Evolutionary conservation across 495 filamentous ascomycete genomes (phyloP).

Genomic region (Durotheca rogersii): DNA sequence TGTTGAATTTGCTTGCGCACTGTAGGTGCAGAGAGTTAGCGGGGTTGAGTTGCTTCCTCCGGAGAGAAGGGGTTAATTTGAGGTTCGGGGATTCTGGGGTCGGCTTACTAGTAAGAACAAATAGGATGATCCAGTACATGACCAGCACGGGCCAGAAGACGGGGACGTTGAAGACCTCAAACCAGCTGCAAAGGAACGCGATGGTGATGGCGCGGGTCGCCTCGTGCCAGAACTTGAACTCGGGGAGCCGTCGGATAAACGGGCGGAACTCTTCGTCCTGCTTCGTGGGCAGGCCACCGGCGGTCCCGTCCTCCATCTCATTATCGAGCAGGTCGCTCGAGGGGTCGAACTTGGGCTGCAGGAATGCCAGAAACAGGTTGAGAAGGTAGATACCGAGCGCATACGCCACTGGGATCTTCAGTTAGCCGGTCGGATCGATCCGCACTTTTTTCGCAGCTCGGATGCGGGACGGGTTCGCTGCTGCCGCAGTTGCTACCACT

Average conservation of each 20-base stretch:
- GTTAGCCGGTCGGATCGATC: conserved; percentile 24
- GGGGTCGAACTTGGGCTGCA: conserved; percentile 98
- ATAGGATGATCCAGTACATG: conserved; percentile 97
- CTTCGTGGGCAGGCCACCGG: conserved; percentile 80
- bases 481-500: no score
- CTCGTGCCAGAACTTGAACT: conserved; percentile 99
- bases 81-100: neutral
- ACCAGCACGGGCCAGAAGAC: conserved; percentile 99
- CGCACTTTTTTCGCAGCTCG: neutral
- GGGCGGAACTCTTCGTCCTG: conserved; percentile 96
- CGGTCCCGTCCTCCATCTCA: conserved; percentile 89
- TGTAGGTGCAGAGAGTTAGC: conserved; percentile 45
- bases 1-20: conserved; percentile 99
- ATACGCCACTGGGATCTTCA: conserved; percentile 75
- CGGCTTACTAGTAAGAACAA: conserved; percentile 84
- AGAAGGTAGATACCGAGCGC: conserved; percentile 98
- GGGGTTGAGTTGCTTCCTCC: conserved; percentile 1
- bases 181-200: conserved; percentile 87
- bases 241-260: conserved; percentile 91
- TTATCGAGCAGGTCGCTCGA: conserved; percentile 88
- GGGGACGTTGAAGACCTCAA: conserved; percentile 88
- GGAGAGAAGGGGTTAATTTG: no score
- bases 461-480: no score
- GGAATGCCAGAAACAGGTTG: conserved; percentile 98
- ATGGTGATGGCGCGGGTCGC: conserved; percentile 85